These are phyloP conservation scores for Corymbia calophylla DNA, from an alignment of 441 rosid genomes.

Conservation along the genomic window DNA sequence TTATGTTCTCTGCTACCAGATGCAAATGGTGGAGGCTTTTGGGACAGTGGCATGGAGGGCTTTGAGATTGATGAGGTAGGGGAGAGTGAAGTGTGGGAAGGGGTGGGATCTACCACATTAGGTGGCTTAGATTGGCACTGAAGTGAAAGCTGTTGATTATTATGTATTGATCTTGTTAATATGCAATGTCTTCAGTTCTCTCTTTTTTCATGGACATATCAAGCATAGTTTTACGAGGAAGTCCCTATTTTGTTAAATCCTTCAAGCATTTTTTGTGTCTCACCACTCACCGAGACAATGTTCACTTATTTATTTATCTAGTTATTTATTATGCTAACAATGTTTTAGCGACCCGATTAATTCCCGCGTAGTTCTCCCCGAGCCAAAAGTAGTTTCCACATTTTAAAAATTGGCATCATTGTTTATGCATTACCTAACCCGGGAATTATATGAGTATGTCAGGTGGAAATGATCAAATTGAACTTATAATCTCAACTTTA, in stretches of 20 bases:
- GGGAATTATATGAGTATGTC: too few species aligned
- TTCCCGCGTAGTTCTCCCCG: background rate
- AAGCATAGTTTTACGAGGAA: background rate
- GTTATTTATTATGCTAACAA: too few species aligned
- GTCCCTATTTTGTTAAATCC: background rate
- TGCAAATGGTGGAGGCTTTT: conserved; percentile 85
- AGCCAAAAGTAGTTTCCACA: rapidly evolving
- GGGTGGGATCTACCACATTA: conserved; percentile 71
- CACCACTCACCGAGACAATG: background rate
- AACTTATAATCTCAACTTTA: too few species aligned
- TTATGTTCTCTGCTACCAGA: conserved; percentile 34
- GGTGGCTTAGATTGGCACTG: conserved; percentile 78
- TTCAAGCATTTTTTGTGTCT: background rate
- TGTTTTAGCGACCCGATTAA: background rate
- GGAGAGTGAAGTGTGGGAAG: conserved; percentile 80
- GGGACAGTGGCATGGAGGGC: conserved; percentile 89
- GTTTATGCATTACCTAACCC: too few species aligned
- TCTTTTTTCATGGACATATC: background rate
- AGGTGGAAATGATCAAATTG: too few species aligned
- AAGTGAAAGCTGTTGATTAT: background rate
- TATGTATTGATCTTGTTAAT: background rate
- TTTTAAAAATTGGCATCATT: too few species aligned
- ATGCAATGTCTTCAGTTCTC: background rate
- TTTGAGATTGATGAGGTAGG: conserved; percentile 83
- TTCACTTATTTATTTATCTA: background rate